A percentile compares a stretch with the other conserved stretches of the same genome.
These are phyloP conservation scores for Schizosaccharomyces versatilis DNA, from an alignment of 1,139 yeast species.

Conservation along the genomic window DNA sequence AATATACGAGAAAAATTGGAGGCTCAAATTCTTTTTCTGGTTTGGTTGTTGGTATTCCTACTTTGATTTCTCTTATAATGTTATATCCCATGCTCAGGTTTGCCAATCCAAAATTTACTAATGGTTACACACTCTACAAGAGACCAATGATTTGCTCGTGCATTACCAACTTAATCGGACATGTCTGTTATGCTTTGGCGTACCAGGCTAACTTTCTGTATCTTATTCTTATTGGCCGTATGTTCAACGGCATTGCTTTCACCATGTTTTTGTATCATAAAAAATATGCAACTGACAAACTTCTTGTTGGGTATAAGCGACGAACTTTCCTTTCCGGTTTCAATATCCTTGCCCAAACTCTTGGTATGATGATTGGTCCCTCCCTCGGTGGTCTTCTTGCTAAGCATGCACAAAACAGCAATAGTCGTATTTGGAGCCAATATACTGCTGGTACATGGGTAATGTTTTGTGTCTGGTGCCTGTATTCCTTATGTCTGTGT, in stretches of 20 bases:
- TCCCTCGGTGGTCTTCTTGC: background rate
- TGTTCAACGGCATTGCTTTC: background rate
- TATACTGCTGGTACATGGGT: slow-evolving; percentile 1
- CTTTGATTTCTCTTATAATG: background rate
- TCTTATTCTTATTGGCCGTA: slow-evolving; percentile 3
- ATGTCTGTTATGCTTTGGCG: background rate
- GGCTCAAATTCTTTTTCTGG: slow-evolving; percentile 1
- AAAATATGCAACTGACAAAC: background rate
- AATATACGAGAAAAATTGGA: background rate
- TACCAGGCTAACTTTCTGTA: background rate
- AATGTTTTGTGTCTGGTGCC: background rate
- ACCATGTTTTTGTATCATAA: slow-evolving; percentile 1
- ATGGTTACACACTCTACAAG: background rate
- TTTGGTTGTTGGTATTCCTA: background rate
- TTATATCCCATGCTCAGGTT: background rate
- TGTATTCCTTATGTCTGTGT: background rate
- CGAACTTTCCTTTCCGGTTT: background rate
- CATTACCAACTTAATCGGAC: background rate
- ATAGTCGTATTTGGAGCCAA: background rate
- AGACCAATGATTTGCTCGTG: background rate
- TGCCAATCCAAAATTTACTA: background rate
- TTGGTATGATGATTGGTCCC: slow-evolving; percentile 2
- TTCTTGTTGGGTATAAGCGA: background rate
- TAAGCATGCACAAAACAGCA: background rate
- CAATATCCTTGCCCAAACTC: background rate